These are phyloP conservation scores for Akanthomyces uredinophilus DNA, from an alignment of 2,329 filamentous ascomycete genomes.

Conservation along the genomic window DNA sequence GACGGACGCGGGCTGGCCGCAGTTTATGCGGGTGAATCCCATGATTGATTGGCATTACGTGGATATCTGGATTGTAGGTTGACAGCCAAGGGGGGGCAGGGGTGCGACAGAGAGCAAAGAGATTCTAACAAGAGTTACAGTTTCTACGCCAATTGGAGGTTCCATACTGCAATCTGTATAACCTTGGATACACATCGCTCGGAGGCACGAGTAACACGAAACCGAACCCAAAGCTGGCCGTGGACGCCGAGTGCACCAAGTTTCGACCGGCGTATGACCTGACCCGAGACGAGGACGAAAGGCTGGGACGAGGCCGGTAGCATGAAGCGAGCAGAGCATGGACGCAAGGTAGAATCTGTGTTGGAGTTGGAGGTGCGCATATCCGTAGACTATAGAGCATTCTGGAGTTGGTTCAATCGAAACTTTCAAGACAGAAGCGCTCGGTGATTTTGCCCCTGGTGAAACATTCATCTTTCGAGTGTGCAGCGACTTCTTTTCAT, in stretches of 20 bases:
- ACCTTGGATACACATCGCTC: constrained; percentile 84
- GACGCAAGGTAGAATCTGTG: background rate
- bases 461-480: background rate
- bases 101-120: background rate
- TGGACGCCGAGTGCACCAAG: constrained; percentile 27
- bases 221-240: constrained; percentile 72
- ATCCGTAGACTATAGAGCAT: constrained; percentile 10
- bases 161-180: constrained; percentile 82
- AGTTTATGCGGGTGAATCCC: constrained; percentile 88
- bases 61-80: constrained; percentile 85
- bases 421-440: background rate
- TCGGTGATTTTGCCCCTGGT: background rate
- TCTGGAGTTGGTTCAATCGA: background rate
- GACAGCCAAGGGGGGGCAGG: background rate
- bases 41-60: constrained; percentile 97
- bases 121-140: constrained; percentile 37
- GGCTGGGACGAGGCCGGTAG: constrained; percentile 64
- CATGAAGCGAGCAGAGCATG: background rate
- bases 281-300: constrained; percentile 69
- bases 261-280: constrained; percentile 75
- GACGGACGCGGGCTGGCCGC: constrained; percentile 86
- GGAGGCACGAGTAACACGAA: constrained; percentile 85
- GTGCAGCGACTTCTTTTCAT: background rate
- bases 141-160: constrained; percentile 76
- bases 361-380: background rate